phyloP scores from a whole-genome alignment of 2,329 filamentous ascomycete species.

The Aschersonia sp. region DNA sequence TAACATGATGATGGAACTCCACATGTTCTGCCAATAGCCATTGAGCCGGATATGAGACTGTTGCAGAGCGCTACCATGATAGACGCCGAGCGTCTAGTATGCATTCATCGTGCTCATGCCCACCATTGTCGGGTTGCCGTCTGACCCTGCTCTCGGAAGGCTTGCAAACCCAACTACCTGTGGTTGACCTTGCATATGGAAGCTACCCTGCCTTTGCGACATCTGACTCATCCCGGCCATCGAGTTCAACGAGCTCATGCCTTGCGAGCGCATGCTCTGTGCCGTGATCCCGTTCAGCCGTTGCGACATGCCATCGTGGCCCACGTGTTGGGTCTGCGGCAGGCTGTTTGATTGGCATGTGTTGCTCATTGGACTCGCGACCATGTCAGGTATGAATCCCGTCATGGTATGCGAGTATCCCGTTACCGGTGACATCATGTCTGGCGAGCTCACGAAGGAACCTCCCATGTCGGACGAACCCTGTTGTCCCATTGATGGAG shows the following conservation, averaged over 20 bases:
- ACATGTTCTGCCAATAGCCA: no score
- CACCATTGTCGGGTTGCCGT: not conserved
- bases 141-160: not conserved
- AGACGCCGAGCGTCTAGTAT: not conserved
- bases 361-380: slow-evolving; percentile 33
- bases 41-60: no score
- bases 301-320: slow-evolving; percentile 14
- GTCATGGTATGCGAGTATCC: slow-evolving; percentile 31
- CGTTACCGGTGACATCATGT: slow-evolving; percentile 36
- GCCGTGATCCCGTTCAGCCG: slow-evolving; percentile 11
- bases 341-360: slow-evolving; percentile 9
- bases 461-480: slow-evolving; percentile 23
- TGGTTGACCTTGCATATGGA: slow-evolving; percentile 15
- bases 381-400: slow-evolving; percentile 38
- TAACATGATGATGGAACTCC: no score
- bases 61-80: no score
- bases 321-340: slow-evolving; percentile 13
- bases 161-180: slow-evolving; percentile 2
- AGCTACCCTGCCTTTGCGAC: slow-evolving; percentile 15
- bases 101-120: not conserved
- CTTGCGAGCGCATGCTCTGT: slow-evolving; percentile 11
- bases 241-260: slow-evolving; percentile 15
- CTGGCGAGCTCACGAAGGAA: slow-evolving; percentile 37
- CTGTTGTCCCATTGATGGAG: slow-evolving; percentile 14
- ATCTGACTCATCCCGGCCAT: not conserved